Evolutionary conservation across 2,329 filamentous ascomycete genomes (phyloP).

Genomic region (Fusarium incarnatum): DNA sequence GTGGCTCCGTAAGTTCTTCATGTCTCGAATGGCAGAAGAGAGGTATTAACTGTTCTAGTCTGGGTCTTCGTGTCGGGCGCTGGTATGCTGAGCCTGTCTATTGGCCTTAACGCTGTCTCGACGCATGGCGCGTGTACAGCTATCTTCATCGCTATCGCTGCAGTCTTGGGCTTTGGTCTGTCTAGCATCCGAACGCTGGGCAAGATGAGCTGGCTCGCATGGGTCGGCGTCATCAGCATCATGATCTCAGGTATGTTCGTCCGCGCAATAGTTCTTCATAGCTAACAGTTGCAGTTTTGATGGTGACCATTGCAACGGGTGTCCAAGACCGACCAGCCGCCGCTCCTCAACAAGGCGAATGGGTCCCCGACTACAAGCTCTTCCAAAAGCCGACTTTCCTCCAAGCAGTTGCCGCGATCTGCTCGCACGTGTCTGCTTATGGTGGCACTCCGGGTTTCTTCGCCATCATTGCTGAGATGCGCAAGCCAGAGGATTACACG

Average conservation of each 20-base stretch:
- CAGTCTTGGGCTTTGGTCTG: constrained; percentile 44
- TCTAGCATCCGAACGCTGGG: constrained; percentile 49
- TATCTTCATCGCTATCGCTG: constrained; percentile 53
- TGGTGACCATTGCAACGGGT: constrained; percentile 40
- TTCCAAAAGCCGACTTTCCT: constrained; percentile 49
- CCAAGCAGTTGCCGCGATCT: constrained; percentile 49
- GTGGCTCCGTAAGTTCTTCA: constrained; percentile 49
- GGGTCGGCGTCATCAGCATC: constrained; percentile 39
- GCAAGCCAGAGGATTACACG: constrained; percentile 46
- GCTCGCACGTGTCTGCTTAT: constrained; percentile 52
- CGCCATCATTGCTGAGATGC: constrained; percentile 50
- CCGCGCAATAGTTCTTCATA: accelerated
- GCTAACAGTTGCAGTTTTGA: constrained; percentile 17
- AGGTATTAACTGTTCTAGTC: not conserved
- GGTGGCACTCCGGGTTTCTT: constrained; percentile 53
- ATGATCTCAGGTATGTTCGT: constrained; percentile 12
- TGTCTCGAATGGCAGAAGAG: accelerated
- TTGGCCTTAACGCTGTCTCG: constrained; percentile 55
- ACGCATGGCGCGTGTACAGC: constrained; percentile 54
- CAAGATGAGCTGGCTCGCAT: constrained; percentile 50
- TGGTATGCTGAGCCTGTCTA: constrained; percentile 49
- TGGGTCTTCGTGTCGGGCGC: constrained; percentile 37
- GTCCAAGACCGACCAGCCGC: constrained; percentile 31
- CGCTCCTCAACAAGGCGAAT: constrained; percentile 32
- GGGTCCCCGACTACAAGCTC: constrained; percentile 50